These are phyloP conservation scores for Microdochium bolleyi DNA, from an alignment of 2,329 filamentous ascomycete species.

Conservation along the genomic window DNA sequence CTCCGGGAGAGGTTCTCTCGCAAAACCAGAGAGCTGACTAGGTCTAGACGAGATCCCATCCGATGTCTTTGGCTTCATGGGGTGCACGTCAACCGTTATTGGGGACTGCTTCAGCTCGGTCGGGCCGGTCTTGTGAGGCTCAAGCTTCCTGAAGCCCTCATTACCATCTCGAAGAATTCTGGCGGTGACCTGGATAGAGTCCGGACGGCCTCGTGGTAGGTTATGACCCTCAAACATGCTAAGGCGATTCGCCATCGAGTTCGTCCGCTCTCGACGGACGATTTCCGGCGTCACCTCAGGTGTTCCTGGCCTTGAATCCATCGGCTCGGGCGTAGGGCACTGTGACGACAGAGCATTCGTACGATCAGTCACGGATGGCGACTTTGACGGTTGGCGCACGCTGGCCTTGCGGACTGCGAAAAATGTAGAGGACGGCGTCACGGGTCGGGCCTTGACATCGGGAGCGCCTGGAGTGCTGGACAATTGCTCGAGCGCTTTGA, in stretches of 20 bases:
- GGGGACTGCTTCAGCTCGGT: slow-evolving; percentile 52
- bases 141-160: slow-evolving; percentile 31
- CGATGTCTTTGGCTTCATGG: slow-evolving; percentile 10
- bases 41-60: not conserved
- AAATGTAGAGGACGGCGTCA: slow-evolving; percentile 29
- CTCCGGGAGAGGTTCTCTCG: slow-evolving; percentile 26
- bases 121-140: slow-evolving; percentile 31
- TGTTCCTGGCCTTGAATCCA: slow-evolving; percentile 11
- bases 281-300: slow-evolving; percentile 2
- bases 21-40: not conserved
- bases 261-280: slow-evolving; percentile 34
- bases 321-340: slow-evolving; percentile 11
- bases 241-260: slow-evolving; percentile 46
- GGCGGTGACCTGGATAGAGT: slow-evolving; percentile 84
- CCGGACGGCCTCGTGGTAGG: slow-evolving; percentile 41
- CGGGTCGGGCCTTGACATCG: slow-evolving; percentile 15
- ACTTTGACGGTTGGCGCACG: slow-evolving; percentile 19
- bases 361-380: slow-evolving; percentile 25
- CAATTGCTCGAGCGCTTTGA: slow-evolving; percentile 85
- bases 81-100: slow-evolving; percentile 49
- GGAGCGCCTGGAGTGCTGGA: slow-evolving; percentile 32
- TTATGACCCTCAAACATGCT: slow-evolving; percentile 41
- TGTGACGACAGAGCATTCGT: slow-evolving; percentile 21
- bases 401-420: slow-evolving; percentile 33
- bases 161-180: slow-evolving; percentile 65